Base-by-base conservation (phyloP, 345 rosid genomes). In the Eucalyptus urophylla region DNA sequence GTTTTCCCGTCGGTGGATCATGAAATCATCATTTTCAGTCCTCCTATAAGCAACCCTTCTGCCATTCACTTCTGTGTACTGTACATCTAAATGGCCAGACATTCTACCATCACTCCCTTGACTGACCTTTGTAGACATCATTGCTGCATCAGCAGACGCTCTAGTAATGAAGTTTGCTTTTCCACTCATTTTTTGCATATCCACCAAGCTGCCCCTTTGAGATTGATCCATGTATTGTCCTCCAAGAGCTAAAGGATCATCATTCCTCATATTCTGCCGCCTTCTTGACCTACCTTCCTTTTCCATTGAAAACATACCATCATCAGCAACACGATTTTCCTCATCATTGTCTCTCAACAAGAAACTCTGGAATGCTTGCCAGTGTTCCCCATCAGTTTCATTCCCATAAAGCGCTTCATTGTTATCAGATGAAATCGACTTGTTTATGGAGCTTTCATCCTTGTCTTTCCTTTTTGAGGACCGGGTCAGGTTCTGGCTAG, bases 291-390 rank as follows among this genome's bases (percentile, higher is more conserved):
- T 92, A 90, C 72, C 91, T 83, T 92, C 96, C 91, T 93, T 95
- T 92, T 94, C 99, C 94, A 92, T 94, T 62, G 93, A 92, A 90
- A 94, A 92, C 93, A 92, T 93, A 80, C 90, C 92, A 72, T 91
- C 91, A 83, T 95, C 92, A 83, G 60, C 88, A 53, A 80, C 91
- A 91, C 50, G 92, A 87, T 94, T 97, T 87, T 94, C 98, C 91
- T 94, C 96, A 90, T 96, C 97, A n/a, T 95, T 94, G 91, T 94
- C 98, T 93, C 92, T 96, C 49, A 98, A 94, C 88, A 98, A 90
- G 89, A 80, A 93, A 88, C 87, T 95, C 94, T 98, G 99, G 94
- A 98, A 98, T 62, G 98, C 99, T 88, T 95, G 94, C 99, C 99
- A 98, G 49, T 97, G 92, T 53, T 91, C 98, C 87, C 95, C 94